A percentile compares a stretch with the other conserved stretches of the same genome.
phyloP scores from a whole-genome alignment of 1,284 basidiomycete genomes.

The Ganoderma sinense region DNA sequence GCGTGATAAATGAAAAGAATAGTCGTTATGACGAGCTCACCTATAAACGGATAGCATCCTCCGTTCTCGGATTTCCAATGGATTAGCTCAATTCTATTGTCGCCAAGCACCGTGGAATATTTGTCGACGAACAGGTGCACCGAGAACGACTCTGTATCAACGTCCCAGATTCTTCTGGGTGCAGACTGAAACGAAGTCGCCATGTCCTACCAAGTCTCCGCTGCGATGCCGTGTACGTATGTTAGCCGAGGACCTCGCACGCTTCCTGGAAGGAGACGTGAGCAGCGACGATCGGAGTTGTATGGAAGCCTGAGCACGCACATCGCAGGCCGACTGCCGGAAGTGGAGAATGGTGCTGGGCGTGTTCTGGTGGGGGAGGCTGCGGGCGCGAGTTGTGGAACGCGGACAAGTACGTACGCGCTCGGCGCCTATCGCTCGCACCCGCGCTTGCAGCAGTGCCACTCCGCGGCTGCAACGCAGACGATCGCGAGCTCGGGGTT shows the following conservation, averaged over 20 bases:
- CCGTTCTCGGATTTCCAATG: background rate
- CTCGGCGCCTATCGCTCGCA: background rate
- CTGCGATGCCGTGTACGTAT: conserved; percentile 1
- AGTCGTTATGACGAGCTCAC: background rate
- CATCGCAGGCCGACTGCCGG: background rate
- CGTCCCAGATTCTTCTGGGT: background rate
- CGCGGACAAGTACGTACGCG: conserved; percentile 1
- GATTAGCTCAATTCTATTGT: background rate
- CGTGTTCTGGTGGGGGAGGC: background rate
- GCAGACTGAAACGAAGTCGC: background rate
- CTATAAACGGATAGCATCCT: background rate
- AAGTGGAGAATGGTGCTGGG: background rate
- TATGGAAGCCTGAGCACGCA: background rate
- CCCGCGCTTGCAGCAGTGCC: background rate
- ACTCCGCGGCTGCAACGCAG: background rate
- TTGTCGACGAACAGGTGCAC: background rate
- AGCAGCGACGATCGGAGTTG: background rate
- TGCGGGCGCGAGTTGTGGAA: background rate
- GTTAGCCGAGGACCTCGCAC: background rate
- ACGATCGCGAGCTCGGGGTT: background rate
- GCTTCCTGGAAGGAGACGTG: background rate
- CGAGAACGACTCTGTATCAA: background rate
- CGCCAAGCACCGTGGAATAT: background rate
- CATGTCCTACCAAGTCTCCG: background rate
- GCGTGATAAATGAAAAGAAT: background rate